Base-by-base conservation (phyloP, 2,329 filamentous ascomycete species). In the Paecilomyces fulvus region DNA sequence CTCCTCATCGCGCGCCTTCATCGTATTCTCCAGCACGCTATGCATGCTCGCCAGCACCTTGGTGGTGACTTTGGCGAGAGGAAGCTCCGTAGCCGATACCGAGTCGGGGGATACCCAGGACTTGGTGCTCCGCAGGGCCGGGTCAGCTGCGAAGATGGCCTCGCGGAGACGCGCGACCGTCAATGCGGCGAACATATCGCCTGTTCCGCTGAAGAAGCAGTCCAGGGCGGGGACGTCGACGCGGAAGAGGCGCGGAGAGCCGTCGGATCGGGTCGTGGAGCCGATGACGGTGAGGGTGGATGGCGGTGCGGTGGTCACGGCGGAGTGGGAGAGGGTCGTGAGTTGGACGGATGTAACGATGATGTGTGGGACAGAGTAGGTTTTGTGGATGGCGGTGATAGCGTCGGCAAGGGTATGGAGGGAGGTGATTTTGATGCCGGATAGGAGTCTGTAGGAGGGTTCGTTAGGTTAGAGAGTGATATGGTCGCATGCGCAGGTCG, bases 151-250 rank as follows among this genome's bases (percentile, higher is more conserved):
- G 54, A 77, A 73, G 1, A 90, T 87, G 25, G 90, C 91, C 77
- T 97, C 90, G 57, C 92, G 86, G 67, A 99, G 84, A 30, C 92
- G 85, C 46, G 89, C 89, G 1, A 96, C 85, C 68, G 90, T 91
- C 50, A 99, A 80, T 7, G 92, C 92, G 30, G 91, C 92, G 69
- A 99, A 97, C 92, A 99, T 96, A 76, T 99, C 94, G 51, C 94
- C 94, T 0, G 95, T 97, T 46, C 94, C 94, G 65, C 88, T 91
- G 75, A 97, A 99, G 79, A 94, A 96, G 74, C 91, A 89, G 68
- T 96, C 89, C 58, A 96, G 86, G 28, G 87, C 83, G 0, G 92
- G 91, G 56, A 96, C 90, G 56, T 88, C 84, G 66, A 97, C 86
- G 66, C 87, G 86, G 79, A 97, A 99, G 54, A 92, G 81, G n/a